These are phyloP conservation scores for Mortierella polycephala DNA, from an alignment of 371 early-diverging fungal genomes.

Conservation along the genomic window DNA sequence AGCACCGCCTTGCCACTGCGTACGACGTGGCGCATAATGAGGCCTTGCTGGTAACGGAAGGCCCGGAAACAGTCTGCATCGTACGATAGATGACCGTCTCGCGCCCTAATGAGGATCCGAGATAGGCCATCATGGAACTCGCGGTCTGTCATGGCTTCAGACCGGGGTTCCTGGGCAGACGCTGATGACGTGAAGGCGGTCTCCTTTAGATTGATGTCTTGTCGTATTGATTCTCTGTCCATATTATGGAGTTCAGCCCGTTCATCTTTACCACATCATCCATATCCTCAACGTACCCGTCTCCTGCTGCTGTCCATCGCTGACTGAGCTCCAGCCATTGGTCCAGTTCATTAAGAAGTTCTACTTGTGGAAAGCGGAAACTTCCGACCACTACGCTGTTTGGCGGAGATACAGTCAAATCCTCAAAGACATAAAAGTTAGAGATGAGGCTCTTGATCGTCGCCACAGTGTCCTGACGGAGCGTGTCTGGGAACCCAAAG, in stretches of 20 bases:
- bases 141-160: constrained; percentile 20
- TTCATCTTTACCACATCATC: not conserved
- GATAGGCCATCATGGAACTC: constrained; percentile 37
- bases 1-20: constrained; percentile 22
- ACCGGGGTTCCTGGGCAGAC: not conserved
- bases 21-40: constrained; percentile 25
- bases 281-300: not conserved
- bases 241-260: not conserved
- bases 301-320: not conserved
- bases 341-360: constrained; percentile 12
- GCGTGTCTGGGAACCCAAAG: constrained; percentile 20
- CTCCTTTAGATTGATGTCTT: not conserved
- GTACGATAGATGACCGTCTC: constrained; percentile 37
- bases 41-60: constrained; percentile 25
- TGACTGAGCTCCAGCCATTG: constrained; percentile 2
- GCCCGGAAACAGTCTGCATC: constrained; percentile 39
- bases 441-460: constrained; percentile 27
- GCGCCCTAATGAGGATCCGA: constrained; percentile 16
- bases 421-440: constrained; percentile 38
- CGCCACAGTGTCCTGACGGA: constrained; percentile 20
- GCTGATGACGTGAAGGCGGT: too few species aligned
- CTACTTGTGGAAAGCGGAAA: constrained; percentile 13
- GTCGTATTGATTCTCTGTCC: not conserved
- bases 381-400: not conserved
- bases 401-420: constrained; percentile 22